Percentiles rank a stretch among this genome's conserved stretches.
Conservation (phyloP, 495 filamentous ascomycete genomes). For the Neurospora terricola region DNA sequence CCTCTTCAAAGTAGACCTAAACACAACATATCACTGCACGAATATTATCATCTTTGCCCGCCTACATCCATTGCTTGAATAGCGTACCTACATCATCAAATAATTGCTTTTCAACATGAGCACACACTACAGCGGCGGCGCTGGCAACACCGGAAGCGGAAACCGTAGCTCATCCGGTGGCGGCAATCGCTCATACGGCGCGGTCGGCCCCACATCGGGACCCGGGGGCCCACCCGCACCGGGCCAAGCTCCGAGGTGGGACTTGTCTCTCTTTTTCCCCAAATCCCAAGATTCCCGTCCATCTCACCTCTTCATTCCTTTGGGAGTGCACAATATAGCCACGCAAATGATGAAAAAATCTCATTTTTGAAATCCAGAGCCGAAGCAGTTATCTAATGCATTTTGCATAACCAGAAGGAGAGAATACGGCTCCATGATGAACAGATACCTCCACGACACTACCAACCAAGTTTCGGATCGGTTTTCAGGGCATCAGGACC, state of each 20-base stretch:
- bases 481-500: conserved; percentile 1
- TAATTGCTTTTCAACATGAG: not conserved
- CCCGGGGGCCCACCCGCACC: not conserved
- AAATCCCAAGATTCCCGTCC: not conserved
- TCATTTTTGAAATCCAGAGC: not conserved
- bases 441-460: conserved; percentile 5
- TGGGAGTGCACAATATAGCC: not conserved
- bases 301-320: not conserved
- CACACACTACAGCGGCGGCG: not conserved
- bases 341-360: not conserved
- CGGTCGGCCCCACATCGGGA: not conserved
- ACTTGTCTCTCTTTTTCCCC: not conserved
- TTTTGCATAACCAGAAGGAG: not conserved
- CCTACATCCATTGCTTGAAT: not conserved
- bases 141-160: not conserved
- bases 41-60: not conserved
- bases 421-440: not conserved
- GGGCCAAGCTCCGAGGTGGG: not conserved
- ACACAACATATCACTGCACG: not conserved
- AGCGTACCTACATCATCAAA: not conserved
- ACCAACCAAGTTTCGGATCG: not conserved
- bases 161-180: not conserved
- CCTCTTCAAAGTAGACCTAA: not conserved
- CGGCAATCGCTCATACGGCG: not conserved
- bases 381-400: not conserved